phyloP scores from a whole-genome alignment of 768 basidiomycete genomes.

The Boletus barrowsii region DNA sequence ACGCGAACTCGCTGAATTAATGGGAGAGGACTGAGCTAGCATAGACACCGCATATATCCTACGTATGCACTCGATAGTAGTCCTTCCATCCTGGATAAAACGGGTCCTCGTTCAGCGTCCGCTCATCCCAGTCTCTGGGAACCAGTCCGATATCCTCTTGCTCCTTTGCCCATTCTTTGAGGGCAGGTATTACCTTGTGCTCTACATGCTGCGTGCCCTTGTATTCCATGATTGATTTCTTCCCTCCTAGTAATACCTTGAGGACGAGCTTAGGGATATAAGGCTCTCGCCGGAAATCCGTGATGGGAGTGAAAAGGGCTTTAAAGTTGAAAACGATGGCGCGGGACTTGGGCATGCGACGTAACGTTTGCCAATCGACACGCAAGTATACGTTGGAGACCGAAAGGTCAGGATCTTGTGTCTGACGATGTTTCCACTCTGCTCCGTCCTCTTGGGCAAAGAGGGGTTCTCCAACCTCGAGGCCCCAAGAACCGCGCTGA shows the following conservation, averaged over 20 bases:
- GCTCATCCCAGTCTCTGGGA: constrained; percentile 45
- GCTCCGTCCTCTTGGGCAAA: constrained; percentile 41
- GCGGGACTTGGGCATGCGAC: constrained; percentile 44
- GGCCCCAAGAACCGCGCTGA: constrained; percentile 50
- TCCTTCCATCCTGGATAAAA: constrained; percentile 49
- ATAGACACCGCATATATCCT: constrained; percentile 1
- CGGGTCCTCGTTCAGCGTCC: constrained; percentile 49
- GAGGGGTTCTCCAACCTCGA: constrained; percentile 50
- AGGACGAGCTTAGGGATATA: constrained; percentile 47
- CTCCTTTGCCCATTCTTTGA: constrained; percentile 45
- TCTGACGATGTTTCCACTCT: constrained; percentile 33
- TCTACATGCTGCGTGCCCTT: constrained; percentile 42
- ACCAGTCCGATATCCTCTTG: constrained; percentile 47
- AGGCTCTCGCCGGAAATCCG: constrained; percentile 42
- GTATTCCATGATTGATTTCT: constrained; percentile 40
- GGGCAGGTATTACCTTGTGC: constrained; percentile 44
- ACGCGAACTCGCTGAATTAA: constrained; percentile 79
- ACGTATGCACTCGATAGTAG: constrained; percentile 16
- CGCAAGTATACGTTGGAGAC: constrained; percentile 44
- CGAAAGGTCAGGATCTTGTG: constrained; percentile 35
- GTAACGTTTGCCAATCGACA: constrained; percentile 56
- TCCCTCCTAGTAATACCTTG: constrained; percentile 41
- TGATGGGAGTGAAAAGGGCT: constrained; percentile 49
- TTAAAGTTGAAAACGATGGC: constrained; percentile 55
- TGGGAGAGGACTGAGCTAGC: constrained; percentile 37